Conservation (phyloP, 1,284 basidiomycete species). For the Apiotrichum mycotoxinovorans region DNA sequence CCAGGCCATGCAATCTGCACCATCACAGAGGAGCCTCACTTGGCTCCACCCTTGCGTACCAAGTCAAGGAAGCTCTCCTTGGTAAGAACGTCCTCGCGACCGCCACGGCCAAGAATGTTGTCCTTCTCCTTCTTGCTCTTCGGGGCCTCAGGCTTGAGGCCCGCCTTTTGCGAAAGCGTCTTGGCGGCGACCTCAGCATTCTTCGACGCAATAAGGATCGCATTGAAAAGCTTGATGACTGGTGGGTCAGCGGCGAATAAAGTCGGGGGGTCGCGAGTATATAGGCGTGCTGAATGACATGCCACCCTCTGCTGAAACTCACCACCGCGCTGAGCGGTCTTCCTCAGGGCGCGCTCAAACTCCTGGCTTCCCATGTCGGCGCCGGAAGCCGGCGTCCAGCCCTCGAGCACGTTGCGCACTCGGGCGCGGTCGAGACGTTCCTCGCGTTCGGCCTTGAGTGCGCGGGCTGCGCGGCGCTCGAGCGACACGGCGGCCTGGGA, state of each 20-base stretch:
- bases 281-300: not conserved
- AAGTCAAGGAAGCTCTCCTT: slow-evolving; percentile 52
- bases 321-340: slow-evolving; percentile 52
- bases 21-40: too few relatives aligned
- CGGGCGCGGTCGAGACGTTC: slow-evolving; percentile 46
- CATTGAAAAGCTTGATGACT: slow-evolving; percentile 53
- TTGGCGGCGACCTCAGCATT: slow-evolving; percentile 36
- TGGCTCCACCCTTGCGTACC: slow-evolving; percentile 41
- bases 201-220: slow-evolving; percentile 47
- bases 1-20: not conserved
- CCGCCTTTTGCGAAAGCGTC: slow-evolving; percentile 30
- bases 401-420: slow-evolving; percentile 45
- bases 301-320: slow-evolving; percentile 30
- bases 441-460: slow-evolving; percentile 40
- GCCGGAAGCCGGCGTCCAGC: slow-evolving; percentile 37
- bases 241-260: not conserved
- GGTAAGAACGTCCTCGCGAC: slow-evolving; percentile 44
- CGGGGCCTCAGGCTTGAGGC: slow-evolving; percentile 37
- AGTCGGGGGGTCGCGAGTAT: not conserved
- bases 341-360: slow-evolving; percentile 50
- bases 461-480: slow-evolving; percentile 31
- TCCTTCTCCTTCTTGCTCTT: slow-evolving; percentile 47
- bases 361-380: slow-evolving; percentile 41
- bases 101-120: slow-evolving; percentile 48
- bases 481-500: slow-evolving; percentile 32